Evolutionary conservation across 208 protist species (phyloP).

Genomic region (Borovskyia barvae): DNA sequence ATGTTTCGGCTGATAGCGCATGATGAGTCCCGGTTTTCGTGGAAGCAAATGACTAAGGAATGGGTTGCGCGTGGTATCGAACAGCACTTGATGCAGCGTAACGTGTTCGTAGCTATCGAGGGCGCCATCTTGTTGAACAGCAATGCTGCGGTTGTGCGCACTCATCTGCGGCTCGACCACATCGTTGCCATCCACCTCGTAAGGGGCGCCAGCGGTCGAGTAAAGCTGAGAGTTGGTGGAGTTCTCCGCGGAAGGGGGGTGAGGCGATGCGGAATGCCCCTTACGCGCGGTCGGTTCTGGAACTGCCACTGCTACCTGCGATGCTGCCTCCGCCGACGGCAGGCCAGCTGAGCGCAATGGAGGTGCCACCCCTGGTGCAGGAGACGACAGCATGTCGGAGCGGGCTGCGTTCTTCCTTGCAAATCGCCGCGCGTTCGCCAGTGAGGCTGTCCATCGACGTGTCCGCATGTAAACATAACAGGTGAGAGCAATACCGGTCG

Average conservation of each 20-base stretch:
- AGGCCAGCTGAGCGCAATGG: too few relatives aligned
- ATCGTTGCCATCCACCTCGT: slow-evolving; percentile 5
- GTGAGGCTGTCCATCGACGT: slow-evolving; percentile 45
- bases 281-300: not conserved
- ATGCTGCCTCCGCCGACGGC: not conserved
- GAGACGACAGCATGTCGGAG: not conserved
- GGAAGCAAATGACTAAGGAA: slow-evolving; percentile 55
- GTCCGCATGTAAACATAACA: slow-evolving; percentile 50
- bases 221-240: slow-evolving; percentile 1
- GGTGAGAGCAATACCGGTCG: slow-evolving; percentile 29
- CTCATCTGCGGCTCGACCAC: slow-evolving; percentile 3
- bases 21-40: slow-evolving; percentile 26
- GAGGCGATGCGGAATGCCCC: not conserved
- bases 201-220: not conserved
- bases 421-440: slow-evolving; percentile 41
- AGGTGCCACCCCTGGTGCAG: too few relatives aligned
- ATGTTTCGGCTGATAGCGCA: slow-evolving; percentile 73
- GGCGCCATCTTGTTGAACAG: slow-evolving; percentile 21
- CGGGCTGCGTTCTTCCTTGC: not conserved
- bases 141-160: not conserved
- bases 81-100: slow-evolving; percentile 16
- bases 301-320: not conserved
- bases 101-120: slow-evolving; percentile 49
- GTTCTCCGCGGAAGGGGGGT: not conserved
- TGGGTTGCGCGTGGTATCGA: slow-evolving; percentile 36